Evolutionary conservation across 2,329 filamentous ascomycete species (phyloP), one percentile per base, ranked within the genome.

Genomic region (Ophiostoma piceae): DNA sequence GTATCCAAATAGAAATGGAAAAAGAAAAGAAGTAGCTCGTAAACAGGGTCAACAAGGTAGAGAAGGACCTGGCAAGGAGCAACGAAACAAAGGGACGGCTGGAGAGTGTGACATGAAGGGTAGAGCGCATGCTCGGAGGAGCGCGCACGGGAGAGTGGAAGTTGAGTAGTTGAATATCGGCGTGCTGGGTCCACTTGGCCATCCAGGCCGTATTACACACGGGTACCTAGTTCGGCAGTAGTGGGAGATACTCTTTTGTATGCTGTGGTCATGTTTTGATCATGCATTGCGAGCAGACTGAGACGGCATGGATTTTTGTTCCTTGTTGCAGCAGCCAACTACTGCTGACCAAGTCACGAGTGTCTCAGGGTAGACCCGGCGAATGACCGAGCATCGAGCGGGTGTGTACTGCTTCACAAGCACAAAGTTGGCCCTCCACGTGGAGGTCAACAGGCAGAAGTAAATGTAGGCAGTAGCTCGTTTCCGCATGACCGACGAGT

Each of bases 141-240:
- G 65, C 65, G 65, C 65, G 64, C 65, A 41, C 65, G 65, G 65
- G 37, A 66, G 65, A 66, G 65, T 66, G 65, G 65, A 66, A 66
- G 65, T 65, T 41, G 39, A 41, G 37, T 41, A 41, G 39, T 41
- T 22, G 35, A 22, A 35, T 32, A 62, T 62, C 57, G 57, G 26
- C 57, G 26, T 32, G 57, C 57, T 32, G 26, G 51, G n/a, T 35
- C 57, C 57, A 62, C 57, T 62, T 62, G 26, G 26, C 11, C 26
- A 62, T 11, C 51, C 51, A 62, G 26, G 12, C 57, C 57, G 57
- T 62, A 32, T 32, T 62, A 62, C 8, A 57, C 51, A 32, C 57
- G 26, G 54, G 11, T 32, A 60, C 11, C 54, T 60, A 35, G 7
- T 35, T 62, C 57, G 57, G 57, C 57, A 62, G 26, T 62, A 32